Conservation (phyloP, 2,329 filamentous ascomycete species). For the Trichoderma koningii region DNA sequence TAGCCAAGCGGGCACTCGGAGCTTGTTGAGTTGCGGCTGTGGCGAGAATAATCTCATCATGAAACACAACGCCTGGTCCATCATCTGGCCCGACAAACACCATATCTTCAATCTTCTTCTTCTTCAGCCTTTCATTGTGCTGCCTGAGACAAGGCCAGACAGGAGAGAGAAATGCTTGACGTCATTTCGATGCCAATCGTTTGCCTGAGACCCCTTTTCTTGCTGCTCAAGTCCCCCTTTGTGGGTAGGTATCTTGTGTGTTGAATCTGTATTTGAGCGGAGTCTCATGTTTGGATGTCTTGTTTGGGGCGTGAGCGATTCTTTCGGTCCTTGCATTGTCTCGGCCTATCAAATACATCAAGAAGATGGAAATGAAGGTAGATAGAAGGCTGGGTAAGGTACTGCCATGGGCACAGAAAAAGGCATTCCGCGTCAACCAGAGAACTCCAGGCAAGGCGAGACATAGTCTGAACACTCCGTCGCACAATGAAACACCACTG, state of each 20-base stretch:
- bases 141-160: too few species aligned
- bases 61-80: background rate
- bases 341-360: background rate
- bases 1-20: constrained; percentile 23
- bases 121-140: too few species aligned
- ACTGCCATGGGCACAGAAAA: background rate
- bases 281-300: background rate
- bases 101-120: too few species aligned
- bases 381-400: background rate
- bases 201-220: too few species aligned
- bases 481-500: constrained; percentile 1
- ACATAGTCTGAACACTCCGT: background rate
- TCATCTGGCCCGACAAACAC: too few species aligned
- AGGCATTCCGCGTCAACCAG: background rate
- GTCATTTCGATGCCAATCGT: too few species aligned
- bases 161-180: too few species aligned
- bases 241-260: too few species aligned
- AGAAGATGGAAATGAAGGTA: background rate
- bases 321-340: background rate
- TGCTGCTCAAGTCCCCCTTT: too few species aligned
- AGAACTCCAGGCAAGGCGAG: background rate
- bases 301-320: background rate
- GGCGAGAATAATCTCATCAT: background rate
- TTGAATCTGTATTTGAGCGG: too few species aligned
- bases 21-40: background rate